Evolutionary conservation across 2,329 filamentous ascomycete genomes (phyloP).

Genomic region (Phyllosticta citriasiana): DNA sequence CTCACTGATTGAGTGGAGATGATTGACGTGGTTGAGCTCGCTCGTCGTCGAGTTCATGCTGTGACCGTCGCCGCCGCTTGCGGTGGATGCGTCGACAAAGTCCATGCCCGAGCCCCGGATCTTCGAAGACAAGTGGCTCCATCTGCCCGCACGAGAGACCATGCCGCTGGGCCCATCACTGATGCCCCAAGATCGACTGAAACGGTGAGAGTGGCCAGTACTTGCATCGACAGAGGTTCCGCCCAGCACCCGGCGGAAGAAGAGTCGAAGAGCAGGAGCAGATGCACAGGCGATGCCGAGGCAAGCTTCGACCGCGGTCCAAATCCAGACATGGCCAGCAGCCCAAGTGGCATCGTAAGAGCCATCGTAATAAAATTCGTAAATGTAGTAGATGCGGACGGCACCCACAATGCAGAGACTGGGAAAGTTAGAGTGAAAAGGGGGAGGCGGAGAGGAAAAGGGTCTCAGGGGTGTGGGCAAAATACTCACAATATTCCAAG

Average conservation of each 20-base stretch:
- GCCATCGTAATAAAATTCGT: constrained; percentile 20
- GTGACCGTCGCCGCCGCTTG: neutral
- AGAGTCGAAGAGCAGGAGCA: constrained; percentile 33
- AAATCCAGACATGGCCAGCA: constrained; percentile 29
- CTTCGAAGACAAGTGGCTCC: neutral
- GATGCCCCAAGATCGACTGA: neutral
- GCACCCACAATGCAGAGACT: constrained; percentile 26
- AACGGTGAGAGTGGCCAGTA: neutral
- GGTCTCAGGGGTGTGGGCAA: neutral
- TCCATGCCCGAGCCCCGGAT: neutral
- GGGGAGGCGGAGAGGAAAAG: neutral
- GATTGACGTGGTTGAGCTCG: neutral
- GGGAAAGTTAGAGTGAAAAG: neutral
- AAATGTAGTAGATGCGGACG: constrained; percentile 29
- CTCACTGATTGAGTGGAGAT: neutral
- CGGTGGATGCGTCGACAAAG: neutral
- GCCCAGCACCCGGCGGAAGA: constrained; percentile 22
- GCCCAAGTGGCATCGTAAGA: constrained; percentile 33
- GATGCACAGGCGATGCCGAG: constrained; percentile 34
- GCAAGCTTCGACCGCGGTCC: constrained; percentile 32
- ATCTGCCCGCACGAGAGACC: neutral
- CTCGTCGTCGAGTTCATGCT: neutral
- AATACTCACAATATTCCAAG: constrained; percentile 31
- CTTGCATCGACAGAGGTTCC: neutral
- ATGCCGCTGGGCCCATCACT: neutral